A percentile compares a stretch with the other conserved stretches of the same genome.
Evolutionary conservation across 345 rosid species (phyloP).

Genomic region (Hibiscus tridactylites): DNA sequence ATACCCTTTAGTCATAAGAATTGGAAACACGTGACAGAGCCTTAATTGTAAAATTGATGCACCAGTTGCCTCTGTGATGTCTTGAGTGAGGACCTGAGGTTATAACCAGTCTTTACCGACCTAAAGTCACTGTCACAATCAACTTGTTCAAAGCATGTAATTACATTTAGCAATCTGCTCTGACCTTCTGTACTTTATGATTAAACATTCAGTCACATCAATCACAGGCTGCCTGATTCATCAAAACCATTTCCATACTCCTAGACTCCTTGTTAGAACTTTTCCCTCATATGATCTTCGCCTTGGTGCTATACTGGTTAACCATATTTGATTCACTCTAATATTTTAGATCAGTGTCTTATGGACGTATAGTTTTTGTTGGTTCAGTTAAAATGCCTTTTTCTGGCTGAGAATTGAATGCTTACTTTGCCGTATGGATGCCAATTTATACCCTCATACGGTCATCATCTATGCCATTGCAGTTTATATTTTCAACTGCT

Average conservation of each 20-base stretch:
- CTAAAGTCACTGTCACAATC: neutral
- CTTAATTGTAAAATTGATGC: neutral
- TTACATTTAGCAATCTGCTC: neutral
- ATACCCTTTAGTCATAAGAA: neutral
- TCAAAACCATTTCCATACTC: conserved; percentile 3
- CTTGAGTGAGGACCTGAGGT: conserved; percentile 44
- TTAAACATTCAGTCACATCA: neutral
- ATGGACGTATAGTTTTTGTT: neutral
- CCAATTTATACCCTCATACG: neutral
- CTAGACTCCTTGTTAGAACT: neutral
- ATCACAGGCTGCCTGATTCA: neutral
- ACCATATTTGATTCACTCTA: neutral
- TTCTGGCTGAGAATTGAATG: neutral
- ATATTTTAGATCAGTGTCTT: neutral
- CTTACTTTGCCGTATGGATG: neutral
- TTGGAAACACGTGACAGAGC: neutral
- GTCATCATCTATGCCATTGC: conserved; percentile 10
- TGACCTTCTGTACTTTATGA: neutral
- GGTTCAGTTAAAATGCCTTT: conserved; percentile 6
- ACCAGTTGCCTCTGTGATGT: neutral
- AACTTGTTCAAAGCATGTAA: neutral
- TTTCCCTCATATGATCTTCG: neutral
- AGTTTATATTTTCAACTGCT: conserved; percentile 81
- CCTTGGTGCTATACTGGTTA: neutral
- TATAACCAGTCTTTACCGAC: neutral